Base-by-base conservation (phyloP, 2,329 filamentous ascomycete species). In the Penicillium sp. region DNA sequence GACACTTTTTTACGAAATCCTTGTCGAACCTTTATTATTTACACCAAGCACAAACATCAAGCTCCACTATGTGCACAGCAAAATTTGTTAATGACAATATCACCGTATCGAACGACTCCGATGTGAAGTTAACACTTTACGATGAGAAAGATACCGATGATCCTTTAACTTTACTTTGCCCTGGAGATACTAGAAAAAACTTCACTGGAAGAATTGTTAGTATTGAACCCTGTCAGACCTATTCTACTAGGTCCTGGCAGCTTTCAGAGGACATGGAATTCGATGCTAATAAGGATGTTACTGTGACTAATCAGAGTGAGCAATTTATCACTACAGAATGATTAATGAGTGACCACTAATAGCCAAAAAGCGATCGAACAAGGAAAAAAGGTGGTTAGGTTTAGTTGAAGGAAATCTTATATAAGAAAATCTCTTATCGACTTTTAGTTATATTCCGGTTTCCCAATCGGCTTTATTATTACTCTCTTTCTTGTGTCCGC, bases 81-180 rank as follows among this genome's bases (percentile, higher is more conserved):
- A 60, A 26, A 49, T 60, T 60, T 60, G 50, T 55, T 10, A 55
- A 60, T 55, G 33, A 60, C 22, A 60, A 55, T 50, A 60, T 60
- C 58, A 60, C 51, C 33, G 33, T 60, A 35, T 55, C 51, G 30
- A 17, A 19, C 17, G 58, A 60, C 19, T 35, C 22, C 51, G 58
- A 60, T 55, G 58, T 60, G 40, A 60, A 22, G 58, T 60, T 60
- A 33, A 60, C 58, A 50, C 58, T 60, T 42, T n/a, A 42, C 51
- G 51, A 60, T 60, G 42, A 56, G 26, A 60, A 60, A 30, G 40
- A 60, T 60, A 40, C 51, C 2, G 30, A 55, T 50, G 42, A 55
- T 5, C 19, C 58, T 55, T 50, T 40, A 30, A 55, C 22, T 60
- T 42, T 60, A 42, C 58, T 60, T 55, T 50, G 40, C 58, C 51